A percentile compares a stretch with the other conserved stretches of the same genome.
Evolutionary conservation across 306 rosid species (phyloP).

Genomic region (Malus orientalis): DNA sequence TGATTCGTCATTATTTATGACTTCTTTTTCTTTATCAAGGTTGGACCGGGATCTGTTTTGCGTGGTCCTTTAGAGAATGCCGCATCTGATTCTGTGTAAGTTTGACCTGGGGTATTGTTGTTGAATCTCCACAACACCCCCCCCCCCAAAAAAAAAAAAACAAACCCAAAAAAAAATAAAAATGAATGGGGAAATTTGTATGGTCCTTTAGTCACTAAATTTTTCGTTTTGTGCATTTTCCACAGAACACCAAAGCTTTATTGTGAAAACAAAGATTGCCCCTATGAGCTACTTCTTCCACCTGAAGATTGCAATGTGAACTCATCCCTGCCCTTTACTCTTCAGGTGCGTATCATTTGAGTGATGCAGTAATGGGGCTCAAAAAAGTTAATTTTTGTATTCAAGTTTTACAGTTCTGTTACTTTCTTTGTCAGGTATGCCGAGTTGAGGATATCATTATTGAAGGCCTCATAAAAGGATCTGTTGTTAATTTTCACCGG

Average conservation of each 20-base stretch:
- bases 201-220: slow-evolving; percentile 8
- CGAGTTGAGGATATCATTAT: slow-evolving; percentile 87
- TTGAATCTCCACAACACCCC: background rate
- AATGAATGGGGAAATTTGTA: background rate
- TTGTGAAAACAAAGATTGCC: slow-evolving; percentile 69
- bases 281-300: slow-evolving; percentile 72
- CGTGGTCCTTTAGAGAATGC: slow-evolving; percentile 93
- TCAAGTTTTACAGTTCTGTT: slow-evolving; percentile 13
- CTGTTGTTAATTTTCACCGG: slow-evolving; percentile 95
- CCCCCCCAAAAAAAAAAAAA: too few relatives aligned
- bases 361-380: slow-evolving; percentile 4
- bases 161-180: background rate
- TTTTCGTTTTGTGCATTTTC: slow-evolving; percentile 15
- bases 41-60: slow-evolving; percentile 93
- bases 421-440: slow-evolving; percentile 61
- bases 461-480: slow-evolving; percentile 88
- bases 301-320: slow-evolving; percentile 99
- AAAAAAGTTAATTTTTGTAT: slow-evolving; percentile 2
- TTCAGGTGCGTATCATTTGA: slow-evolving; percentile 58
- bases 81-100: slow-evolving; percentile 71
- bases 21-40: slow-evolving; percentile 40
- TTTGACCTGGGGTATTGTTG: slow-evolving; percentile 19
- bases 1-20: background rate
- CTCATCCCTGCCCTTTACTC: slow-evolving; percentile 85
- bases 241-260: slow-evolving; percentile 79